Conservation (phyloP, 2,329 filamentous ascomycete genomes). For the Aspergillus pseudoviridinutans region DNA sequence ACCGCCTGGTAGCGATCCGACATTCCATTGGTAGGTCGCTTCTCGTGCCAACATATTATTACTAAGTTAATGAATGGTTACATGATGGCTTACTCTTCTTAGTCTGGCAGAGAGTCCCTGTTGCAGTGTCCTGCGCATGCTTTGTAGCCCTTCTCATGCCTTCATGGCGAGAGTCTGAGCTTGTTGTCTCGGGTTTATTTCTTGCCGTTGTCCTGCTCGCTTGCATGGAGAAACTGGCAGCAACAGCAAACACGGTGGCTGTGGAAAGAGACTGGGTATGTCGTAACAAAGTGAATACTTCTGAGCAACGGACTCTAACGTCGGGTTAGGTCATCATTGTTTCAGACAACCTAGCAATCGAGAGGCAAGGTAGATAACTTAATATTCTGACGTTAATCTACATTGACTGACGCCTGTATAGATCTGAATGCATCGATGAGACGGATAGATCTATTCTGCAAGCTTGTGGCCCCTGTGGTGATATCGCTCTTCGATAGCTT, state of each 20-base stretch:
- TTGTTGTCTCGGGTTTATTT: slow-evolving; percentile 24
- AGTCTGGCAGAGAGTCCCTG: slow-evolving; percentile 38
- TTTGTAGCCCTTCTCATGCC: slow-evolving; percentile 38
- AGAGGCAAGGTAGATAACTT: slow-evolving; percentile 37
- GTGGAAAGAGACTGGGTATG: slow-evolving; percentile 66
- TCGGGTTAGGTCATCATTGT: slow-evolving; percentile 27
- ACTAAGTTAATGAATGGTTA: neutral
- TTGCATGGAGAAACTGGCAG: slow-evolving; percentile 64
- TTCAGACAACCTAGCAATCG: slow-evolving; percentile 30
- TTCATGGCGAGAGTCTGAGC: neutral
- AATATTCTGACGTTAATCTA: slow-evolving; percentile 17
- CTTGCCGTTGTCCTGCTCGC: slow-evolving; percentile 50
- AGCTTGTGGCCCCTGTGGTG: slow-evolving; percentile 51
- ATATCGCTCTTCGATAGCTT: slow-evolving; percentile 47
- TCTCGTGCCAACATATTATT: neutral
- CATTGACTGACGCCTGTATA: slow-evolving; percentile 13
- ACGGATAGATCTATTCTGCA: slow-evolving; percentile 56
- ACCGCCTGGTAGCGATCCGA: slow-evolving; percentile 51
- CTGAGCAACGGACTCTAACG: neutral
- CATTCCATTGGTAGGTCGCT: slow-evolving; percentile 42
- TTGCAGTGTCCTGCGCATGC: slow-evolving; percentile 47
- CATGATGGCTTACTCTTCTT: neutral
- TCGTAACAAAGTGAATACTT: neutral
- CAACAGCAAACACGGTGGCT: slow-evolving; percentile 62
- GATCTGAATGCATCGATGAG: slow-evolving; percentile 53